Evolutionary conservation across 257 asterid species (phyloP), one percentile per base, ranked within the genome.

Genomic region (Orobanche coerulescens): DNA sequence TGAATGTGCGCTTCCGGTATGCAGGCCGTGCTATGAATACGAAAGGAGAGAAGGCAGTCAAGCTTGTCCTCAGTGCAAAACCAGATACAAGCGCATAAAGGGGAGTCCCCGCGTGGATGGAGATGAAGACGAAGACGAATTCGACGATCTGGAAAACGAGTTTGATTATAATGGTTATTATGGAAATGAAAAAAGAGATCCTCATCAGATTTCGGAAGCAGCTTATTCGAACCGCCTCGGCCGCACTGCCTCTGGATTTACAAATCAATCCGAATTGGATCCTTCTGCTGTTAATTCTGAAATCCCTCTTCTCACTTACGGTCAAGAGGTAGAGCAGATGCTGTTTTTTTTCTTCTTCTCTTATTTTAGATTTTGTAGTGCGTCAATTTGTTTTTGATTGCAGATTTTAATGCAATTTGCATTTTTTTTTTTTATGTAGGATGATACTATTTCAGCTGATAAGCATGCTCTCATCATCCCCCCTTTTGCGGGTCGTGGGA

Each of bases 41-140:
- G 98, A 92, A 64, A 77, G 98, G 58, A 78, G 96, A 64, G 98
- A 92, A 64, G 98, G 98, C 31, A 92, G 84, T 76, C 95, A 92
- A 81, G 79, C 92, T 67, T 92, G 98, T 49, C 98, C 98, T 72
- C 98, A 92, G 64, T 92, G 98, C 81, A 92, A 88, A 78, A 92
- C 98, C 68, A 69, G 98, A 82, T 92, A 58, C 87, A 92, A 88
- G 76, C 92, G 96, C 33, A 63, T 91, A 16, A 91, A 88, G 77
- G 98, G 97, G 73, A 80, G 98, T 64, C 94, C 93, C 1, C 77
- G 96, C 62, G 98, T 92, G 4, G 96, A 92, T 40, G 98, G 98
- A 9, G 98, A 92, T 69, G 98, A 92, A 48, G 98, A 92, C 16
- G 98, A 92, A 60, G 96, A 92, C 28, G 98, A 86, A 42, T 92